A percentile compares a stretch with the other conserved stretches of the same genome.
Conservation (phyloP, 345 rosid species). For the Bretschneidera sinensis region DNA sequence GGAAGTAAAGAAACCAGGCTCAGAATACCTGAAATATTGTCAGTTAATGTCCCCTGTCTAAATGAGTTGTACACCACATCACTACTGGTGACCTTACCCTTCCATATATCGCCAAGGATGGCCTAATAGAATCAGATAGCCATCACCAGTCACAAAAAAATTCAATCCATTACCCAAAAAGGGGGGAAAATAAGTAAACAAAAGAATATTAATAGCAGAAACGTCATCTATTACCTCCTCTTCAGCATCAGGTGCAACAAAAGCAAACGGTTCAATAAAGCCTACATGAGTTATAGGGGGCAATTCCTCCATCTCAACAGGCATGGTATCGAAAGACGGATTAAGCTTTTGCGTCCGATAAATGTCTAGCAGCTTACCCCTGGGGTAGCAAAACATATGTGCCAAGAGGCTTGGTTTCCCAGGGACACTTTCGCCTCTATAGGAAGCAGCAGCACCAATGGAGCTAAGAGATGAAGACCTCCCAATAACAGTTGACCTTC, state of each 20-base stretch:
- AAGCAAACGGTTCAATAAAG: conserved; percentile 58
- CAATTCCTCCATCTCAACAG: conserved; percentile 53
- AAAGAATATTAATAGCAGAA: not conserved
- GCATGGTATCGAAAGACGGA: conserved; percentile 27
- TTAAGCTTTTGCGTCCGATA: conserved; percentile 22
- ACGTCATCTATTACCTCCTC: conserved; percentile 51
- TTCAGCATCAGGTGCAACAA: conserved; percentile 62
- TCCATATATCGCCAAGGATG: conserved; percentile 55
- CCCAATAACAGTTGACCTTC: conserved; percentile 36
- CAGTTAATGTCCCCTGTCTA: conserved; percentile 32
- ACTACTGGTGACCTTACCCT: conserved; percentile 61
- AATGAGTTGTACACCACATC: conserved; percentile 39
- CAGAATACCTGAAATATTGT: conserved; percentile 35
- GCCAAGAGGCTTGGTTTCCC: conserved; percentile 21
- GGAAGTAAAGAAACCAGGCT: conserved; percentile 10
- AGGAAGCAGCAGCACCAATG: conserved; percentile 19
- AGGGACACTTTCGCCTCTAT: conserved; percentile 19
- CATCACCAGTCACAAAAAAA: conserved; percentile 19
- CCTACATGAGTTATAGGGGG: conserved; percentile 38
- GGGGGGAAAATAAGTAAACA: not conserved
- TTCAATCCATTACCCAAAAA: not conserved
- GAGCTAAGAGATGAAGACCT: conserved; percentile 21
- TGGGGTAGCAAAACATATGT: conserved; percentile 51
- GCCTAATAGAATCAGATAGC: conserved; percentile 30
- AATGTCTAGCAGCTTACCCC: conserved; percentile 60